Conservation (phyloP, 2,329 filamentous ascomycete species). For the Verticillium nubilum region DNA sequence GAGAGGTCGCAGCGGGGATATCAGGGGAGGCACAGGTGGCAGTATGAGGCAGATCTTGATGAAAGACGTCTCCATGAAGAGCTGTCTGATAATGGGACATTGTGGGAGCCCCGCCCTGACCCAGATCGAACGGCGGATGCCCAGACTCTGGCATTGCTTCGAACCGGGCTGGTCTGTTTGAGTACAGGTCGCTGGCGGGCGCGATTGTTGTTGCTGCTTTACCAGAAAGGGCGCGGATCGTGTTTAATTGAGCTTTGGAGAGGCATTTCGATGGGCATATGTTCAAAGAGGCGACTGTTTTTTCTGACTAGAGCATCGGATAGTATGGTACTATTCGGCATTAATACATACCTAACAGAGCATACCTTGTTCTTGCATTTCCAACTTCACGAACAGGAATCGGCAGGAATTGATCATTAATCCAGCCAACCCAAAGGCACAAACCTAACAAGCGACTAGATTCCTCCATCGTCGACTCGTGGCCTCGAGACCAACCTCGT, state of each 20-base stretch:
- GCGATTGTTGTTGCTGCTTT: not conserved
- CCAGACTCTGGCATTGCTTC: not conserved
- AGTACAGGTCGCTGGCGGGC: not conserved
- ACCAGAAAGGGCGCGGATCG: not conserved
- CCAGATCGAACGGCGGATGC: not conserved
- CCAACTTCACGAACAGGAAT: too few relatives aligned
- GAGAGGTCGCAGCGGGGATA: not conserved
- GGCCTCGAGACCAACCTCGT: too few relatives aligned
- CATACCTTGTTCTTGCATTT: too few relatives aligned
- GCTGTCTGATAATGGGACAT: not conserved
- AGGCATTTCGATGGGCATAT: not conserved
- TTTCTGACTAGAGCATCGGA: not conserved
- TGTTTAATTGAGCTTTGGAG: not conserved
- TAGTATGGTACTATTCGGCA: not conserved
- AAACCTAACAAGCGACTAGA: too few relatives aligned
- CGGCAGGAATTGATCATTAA: too few relatives aligned
- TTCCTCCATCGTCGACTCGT: too few relatives aligned
- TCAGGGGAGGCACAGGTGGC: not conserved
- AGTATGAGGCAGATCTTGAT: not conserved
- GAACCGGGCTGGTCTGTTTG: not conserved
- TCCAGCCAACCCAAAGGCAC: too few relatives aligned
- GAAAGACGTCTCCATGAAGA: not conserved
- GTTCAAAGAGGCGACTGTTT: not conserved
- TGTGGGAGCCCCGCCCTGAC: not conserved
- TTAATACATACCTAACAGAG: not conserved